Percentiles rank a stretch among this genome's conserved stretches.
Evolutionary conservation across 345 rosid genomes (phyloP).

Genomic region (Populus tremula): DNA sequence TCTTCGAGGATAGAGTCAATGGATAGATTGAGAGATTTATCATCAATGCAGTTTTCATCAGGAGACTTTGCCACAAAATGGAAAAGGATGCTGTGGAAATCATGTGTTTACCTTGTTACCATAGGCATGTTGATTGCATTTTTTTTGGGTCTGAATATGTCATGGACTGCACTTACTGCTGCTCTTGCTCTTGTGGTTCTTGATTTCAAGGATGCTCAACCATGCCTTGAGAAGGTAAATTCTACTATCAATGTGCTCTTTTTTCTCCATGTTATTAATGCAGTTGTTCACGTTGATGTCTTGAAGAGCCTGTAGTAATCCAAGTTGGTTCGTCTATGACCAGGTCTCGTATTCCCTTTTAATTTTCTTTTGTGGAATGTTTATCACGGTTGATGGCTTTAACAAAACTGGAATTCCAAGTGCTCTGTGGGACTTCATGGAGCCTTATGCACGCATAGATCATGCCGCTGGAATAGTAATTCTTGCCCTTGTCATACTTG

Average conservation of each 20-base stretch:
- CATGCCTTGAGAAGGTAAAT: conserved; percentile 75
- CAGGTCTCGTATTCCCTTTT: conserved; percentile 85
- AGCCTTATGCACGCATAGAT: conserved; percentile 58
- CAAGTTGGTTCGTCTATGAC: background rate
- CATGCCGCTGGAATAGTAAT: conserved; percentile 50
- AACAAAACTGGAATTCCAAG: conserved; percentile 84
- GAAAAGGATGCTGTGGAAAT: conserved; percentile 59
- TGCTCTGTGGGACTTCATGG: conserved; percentile 67
- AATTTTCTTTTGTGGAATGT: conserved; percentile 90
- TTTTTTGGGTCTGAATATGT: conserved; percentile 76
- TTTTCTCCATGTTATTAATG: background rate
- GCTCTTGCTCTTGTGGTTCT: conserved; percentile 78
- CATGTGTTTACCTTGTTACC: conserved; percentile 59
- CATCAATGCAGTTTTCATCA: conserved; percentile 9
- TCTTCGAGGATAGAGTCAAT: conserved; percentile 18
- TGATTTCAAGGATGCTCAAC: conserved; percentile 80
- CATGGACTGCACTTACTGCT: conserved; percentile 85
- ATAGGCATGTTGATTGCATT: conserved; percentile 66
- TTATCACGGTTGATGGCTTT: conserved; percentile 78
- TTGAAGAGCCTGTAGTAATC: background rate
- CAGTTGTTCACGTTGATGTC: background rate
- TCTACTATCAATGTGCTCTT: background rate
- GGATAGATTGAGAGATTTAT: conserved; percentile 14
- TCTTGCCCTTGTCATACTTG: conserved; percentile 60
- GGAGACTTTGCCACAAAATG: conserved; percentile 26